Percentiles rank a stretch among this genome's conserved stretches.
Conservation (phyloP, 176 grass and related monocot species). For the Secale cereale region DNA sequence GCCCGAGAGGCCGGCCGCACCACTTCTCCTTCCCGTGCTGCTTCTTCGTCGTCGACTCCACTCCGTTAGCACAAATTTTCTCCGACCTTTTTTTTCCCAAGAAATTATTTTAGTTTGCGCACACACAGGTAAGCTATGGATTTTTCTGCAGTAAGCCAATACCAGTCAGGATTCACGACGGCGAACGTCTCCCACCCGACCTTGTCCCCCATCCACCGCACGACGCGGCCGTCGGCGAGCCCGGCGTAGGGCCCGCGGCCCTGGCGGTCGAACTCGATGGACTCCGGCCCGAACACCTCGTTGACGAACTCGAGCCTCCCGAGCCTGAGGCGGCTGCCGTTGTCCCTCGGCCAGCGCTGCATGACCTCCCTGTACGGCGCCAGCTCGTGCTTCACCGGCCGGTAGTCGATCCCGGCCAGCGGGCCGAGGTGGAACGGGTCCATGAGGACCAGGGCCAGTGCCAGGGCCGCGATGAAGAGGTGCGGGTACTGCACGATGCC, state of each 20-base stretch:
- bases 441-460: conserved; percentile 52
- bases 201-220: conserved; percentile 77
- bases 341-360: conserved; percentile 62
- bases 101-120: not conserved
- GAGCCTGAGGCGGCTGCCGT: conserved; percentile 66
- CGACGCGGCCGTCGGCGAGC: conserved; percentile 83
- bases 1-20: conserved; percentile 83
- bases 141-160: too few species aligned
- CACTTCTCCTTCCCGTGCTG: conserved; percentile 66
- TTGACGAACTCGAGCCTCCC: conserved; percentile 71
- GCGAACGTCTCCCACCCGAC: conserved; percentile 81
- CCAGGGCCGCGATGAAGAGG: conserved; percentile 63
- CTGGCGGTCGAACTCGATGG: conserved; percentile 71
- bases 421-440: conserved; percentile 69
- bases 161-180: conserved; percentile 63
- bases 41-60: conserved; percentile 54
- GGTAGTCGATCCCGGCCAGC: conserved; percentile 56
- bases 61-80: conserved; percentile 56
- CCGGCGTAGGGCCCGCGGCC: conserved; percentile 80
- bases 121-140: too few species aligned
- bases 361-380: conserved; percentile 74
- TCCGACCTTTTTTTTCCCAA: conserved; percentile 44
- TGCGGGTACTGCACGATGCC: conserved; percentile 43
- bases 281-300: conserved; percentile 88
- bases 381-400: conserved; percentile 66